Base-by-base conservation (phyloP, 306 rosid species). In the Geum urbanum region DNA sequence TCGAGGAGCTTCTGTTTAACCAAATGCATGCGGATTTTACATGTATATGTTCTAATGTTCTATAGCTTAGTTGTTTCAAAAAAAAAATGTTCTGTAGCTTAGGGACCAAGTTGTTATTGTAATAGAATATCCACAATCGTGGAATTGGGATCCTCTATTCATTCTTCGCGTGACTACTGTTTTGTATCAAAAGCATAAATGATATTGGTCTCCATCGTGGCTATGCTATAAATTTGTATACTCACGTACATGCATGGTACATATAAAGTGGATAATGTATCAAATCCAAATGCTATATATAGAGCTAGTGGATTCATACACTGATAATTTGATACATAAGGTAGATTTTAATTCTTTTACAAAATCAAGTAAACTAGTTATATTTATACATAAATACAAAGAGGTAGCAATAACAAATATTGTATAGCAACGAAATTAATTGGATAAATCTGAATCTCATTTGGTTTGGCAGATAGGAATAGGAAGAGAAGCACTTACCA, bases 101-200 rank as follows among this genome's bases (percentile, higher is more conserved):
- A 6, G 70, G 56, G 70, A 65, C 72, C 57, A 50, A 6, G 72
- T 67, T 37, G 35, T 32, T 67, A 35, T 15, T 59, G 8, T 37
- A 35, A 3, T 67, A 20, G 24, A 60, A 62, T 39, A 32, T 40
- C 48, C 49, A 62, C 49, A 40, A 62, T n/a, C 15, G 2, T 62
- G 66, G 66, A 40, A 11, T 40, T 62, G 32, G 48, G 49, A 62
- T 61, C 46, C 20, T 37, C 14, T 14, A 12, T 6, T 60, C 43
- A 40, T 60, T 60, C 24, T 37, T 60, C 27, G 66, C 66, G 41
- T 61, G 66, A 18, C 41, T 5, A 16, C 9, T 39, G 64, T 59
- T 57, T 6, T 53, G 41, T 51, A 53, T 53, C 63, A 53, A 69
- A 69, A 69, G 51, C 72, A 20, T 51, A 48, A 50, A 53, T 67